Conservation (phyloP, 345 rosid species). For the Aquilaria sinensis region DNA sequence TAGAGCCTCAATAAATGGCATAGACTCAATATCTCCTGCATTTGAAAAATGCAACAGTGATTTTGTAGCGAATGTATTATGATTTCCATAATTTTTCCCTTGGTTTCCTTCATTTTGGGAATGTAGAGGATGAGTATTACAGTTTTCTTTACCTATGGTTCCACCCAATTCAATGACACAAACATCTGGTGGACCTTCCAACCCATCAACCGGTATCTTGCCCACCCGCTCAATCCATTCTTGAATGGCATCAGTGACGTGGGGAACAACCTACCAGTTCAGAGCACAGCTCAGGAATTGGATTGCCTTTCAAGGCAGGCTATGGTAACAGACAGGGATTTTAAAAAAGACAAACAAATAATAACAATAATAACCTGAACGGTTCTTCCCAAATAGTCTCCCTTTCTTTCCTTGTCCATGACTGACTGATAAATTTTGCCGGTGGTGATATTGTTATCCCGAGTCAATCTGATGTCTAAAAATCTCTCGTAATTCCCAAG, state of each 20-base stretch:
- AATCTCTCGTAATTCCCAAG: constrained; percentile 99
- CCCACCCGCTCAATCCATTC: constrained; percentile 97
- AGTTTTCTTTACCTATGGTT: constrained; percentile 59
- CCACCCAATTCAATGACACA: constrained; percentile 99
- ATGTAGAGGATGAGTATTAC: background rate
- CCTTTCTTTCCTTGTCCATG: constrained; percentile 86
- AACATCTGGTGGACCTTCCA: constrained; percentile 85
- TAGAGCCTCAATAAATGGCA: constrained; percentile 96
- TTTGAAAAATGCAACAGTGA: constrained; percentile 3
- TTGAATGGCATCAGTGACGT: constrained; percentile 93
- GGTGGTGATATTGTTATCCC: constrained; percentile 88
- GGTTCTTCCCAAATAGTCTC: constrained; percentile 95
- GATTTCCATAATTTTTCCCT: too few species aligned
- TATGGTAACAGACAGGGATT: background rate
- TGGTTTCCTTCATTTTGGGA: background rate
- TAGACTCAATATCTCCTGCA: constrained; percentile 97
- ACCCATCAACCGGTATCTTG: constrained; percentile 74
- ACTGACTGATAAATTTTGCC: constrained; percentile 93
- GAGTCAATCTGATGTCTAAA: constrained; percentile 71
- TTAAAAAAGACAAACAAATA: background rate
- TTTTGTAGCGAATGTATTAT: background rate
- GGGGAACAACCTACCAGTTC: constrained; percentile 79
- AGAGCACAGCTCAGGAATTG: constrained; percentile 4
- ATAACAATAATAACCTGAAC: constrained; percentile 58
- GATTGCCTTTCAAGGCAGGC: constrained; percentile 1